These are phyloP conservation scores for Penicillium herquei DNA, from an alignment of 495 filamentous ascomycete species.

Conservation along the genomic window DNA sequence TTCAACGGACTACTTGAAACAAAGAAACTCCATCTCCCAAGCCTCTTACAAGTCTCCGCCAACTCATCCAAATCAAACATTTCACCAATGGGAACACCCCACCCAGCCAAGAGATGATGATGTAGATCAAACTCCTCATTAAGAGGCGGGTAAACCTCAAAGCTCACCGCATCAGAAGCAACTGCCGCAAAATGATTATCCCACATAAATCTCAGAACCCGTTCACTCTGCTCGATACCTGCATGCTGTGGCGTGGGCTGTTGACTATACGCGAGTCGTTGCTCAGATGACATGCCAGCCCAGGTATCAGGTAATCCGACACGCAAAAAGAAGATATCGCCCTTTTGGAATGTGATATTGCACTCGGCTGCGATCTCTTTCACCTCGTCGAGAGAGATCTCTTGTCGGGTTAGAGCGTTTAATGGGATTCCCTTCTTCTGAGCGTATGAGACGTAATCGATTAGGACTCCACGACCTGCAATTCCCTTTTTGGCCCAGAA, in stretches of 20 bases:
- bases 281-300: constrained; percentile 40
- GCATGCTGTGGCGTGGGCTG: constrained; percentile 50
- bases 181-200: constrained; percentile 69
- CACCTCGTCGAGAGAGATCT: constrained; percentile 56
- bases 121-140: constrained; percentile 58
- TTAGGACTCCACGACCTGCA: constrained; percentile 54
- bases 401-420: constrained; percentile 58
- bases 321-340: constrained; percentile 75
- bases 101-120: constrained; percentile 63
- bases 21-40: constrained; percentile 69
- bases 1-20: constrained; percentile 65
- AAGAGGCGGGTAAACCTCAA: constrained; percentile 60
- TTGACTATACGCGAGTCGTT: constrained; percentile 37
- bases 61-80: constrained; percentile 63
- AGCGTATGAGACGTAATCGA: constrained; percentile 55
- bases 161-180: constrained; percentile 62
- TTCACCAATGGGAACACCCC: constrained; percentile 66
- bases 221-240: constrained; percentile 63
- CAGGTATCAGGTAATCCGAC: constrained; percentile 55
- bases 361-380: constrained; percentile 52
- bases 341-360: constrained; percentile 55
- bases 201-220: constrained; percentile 64
- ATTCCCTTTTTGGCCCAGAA: constrained; percentile 51
- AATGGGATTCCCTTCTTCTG: constrained; percentile 45
- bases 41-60: constrained; percentile 49